Evolutionary conservation across 2,329 filamentous ascomycete species (phyloP).

Genomic region (Venturia effusa): DNA sequence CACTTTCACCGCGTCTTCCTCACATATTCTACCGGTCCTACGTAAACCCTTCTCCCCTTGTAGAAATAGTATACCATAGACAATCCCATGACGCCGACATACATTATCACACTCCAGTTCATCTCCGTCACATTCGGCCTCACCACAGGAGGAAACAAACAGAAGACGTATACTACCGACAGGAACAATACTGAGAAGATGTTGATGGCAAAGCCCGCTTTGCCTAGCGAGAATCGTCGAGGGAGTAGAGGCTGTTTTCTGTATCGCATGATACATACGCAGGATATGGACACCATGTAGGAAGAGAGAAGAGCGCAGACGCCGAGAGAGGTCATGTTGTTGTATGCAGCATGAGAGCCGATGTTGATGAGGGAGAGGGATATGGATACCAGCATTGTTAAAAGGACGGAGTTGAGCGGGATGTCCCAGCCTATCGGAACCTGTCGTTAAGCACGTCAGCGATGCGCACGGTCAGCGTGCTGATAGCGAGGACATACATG

Average conservation of each 20-base stretch:
- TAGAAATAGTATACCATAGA: slow-evolving; percentile 33
- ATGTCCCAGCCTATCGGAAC: slow-evolving; percentile 21
- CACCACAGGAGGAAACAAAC: slow-evolving; percentile 32
- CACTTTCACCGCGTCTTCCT: slow-evolving; percentile 1
- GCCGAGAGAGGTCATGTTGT: slow-evolving; percentile 33
- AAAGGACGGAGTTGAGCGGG: slow-evolving; percentile 37
- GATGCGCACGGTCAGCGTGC: background rate
- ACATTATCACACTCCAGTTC: slow-evolving; percentile 40
- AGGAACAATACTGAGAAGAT: slow-evolving; percentile 29
- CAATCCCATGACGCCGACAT: slow-evolving; percentile 32
- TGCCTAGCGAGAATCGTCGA: slow-evolving; percentile 34
- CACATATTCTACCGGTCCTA: slow-evolving; percentile 18
- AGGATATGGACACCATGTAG: slow-evolving; percentile 37
- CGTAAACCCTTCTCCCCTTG: slow-evolving; percentile 30
- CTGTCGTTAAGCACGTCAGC: slow-evolving; percentile 1
- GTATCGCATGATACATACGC: slow-evolving; percentile 34
- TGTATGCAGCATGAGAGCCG: slow-evolving; percentile 34
- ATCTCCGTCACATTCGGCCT: slow-evolving; percentile 27
- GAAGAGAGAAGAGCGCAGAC: slow-evolving; percentile 31
- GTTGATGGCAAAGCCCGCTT: slow-evolving; percentile 34
- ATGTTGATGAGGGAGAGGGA: slow-evolving; percentile 43
- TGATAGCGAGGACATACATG: slow-evolving; percentile 8
- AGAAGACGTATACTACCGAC: slow-evolving; percentile 29
- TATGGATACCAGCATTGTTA: slow-evolving; percentile 32
- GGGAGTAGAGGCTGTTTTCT: slow-evolving; percentile 31